Conservation (phyloP, 441 rosid genomes). For the Pelargonium cotyledonis region DNA sequence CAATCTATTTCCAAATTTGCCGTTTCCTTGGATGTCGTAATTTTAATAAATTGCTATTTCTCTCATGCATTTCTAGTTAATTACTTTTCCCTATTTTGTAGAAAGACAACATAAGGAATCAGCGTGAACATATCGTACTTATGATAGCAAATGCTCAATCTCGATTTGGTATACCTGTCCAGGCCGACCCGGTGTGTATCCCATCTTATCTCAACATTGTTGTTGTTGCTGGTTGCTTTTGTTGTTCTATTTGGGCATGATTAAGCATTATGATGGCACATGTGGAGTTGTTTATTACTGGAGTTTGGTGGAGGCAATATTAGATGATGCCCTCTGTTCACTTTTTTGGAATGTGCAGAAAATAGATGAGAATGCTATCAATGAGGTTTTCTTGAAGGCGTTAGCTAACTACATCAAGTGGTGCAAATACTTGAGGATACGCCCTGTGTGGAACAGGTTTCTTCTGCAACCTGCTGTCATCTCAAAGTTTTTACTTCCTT, state of each 20-base stretch:
- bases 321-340: neutral
- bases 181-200: constrained; percentile 77
- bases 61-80: neutral
- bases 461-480: constrained; percentile 22
- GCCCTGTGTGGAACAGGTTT: constrained; percentile 82
- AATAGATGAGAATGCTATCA: constrained; percentile 92
- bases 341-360: constrained; percentile 42
- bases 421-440: constrained; percentile 88
- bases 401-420: constrained; percentile 94
- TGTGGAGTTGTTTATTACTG: constrained; percentile 2
- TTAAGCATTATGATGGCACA: neutral
- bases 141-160: constrained; percentile 85
- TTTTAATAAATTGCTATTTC: constrained; percentile 6
- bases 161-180: constrained; percentile 55
- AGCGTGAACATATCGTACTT: constrained; percentile 91
- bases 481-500: constrained; percentile 17
- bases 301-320: constrained; percentile 3
- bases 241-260: constrained; percentile 11
- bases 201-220: constrained; percentile 9
- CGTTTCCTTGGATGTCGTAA: neutral
- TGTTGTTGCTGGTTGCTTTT: constrained; percentile 8
- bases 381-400: constrained; percentile 87
- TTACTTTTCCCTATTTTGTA: constrained; percentile 31
- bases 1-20: neutral
- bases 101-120: constrained; percentile 91